phyloP scores from a whole-genome alignment of 352 stramenopile genomes.

The Phytophthora niederhauseri region DNA sequence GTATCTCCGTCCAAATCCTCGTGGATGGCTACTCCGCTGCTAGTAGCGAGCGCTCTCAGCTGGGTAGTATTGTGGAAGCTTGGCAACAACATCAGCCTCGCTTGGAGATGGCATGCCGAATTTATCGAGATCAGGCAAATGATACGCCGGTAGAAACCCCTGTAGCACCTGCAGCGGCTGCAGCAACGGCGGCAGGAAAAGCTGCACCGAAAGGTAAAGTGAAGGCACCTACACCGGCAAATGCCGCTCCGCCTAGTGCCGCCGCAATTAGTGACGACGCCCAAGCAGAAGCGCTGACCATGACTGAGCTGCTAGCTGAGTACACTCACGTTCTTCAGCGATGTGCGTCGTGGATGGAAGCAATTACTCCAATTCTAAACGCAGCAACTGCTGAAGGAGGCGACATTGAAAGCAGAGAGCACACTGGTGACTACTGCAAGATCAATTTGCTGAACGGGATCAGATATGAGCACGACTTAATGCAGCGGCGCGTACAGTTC shows the following conservation, averaged over 20 bases:
- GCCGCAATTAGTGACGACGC: conserved; percentile 23
- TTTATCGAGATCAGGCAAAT: conserved; percentile 46
- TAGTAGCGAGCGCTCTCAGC: conserved; percentile 40
- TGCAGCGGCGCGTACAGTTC: conserved; percentile 54
- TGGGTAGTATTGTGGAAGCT: conserved; percentile 42
- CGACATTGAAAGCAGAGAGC: not conserved
- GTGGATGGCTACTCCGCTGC: conserved; percentile 56
- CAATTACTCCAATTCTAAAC: conserved; percentile 26
- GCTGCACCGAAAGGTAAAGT: conserved; percentile 44
- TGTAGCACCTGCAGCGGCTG: not conserved
- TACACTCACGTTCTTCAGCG: conserved; percentile 55
- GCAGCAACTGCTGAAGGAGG: conserved; percentile 13
- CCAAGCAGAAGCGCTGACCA: conserved; percentile 34
- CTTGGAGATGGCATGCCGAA: conserved; percentile 42
- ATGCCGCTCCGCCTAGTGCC: conserved; percentile 22
- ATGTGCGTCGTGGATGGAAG: conserved; percentile 48
- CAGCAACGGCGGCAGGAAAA: conserved; percentile 31
- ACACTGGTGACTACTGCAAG: conserved; percentile 36
- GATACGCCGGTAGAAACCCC: conserved; percentile 24
- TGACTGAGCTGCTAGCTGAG: conserved; percentile 48
- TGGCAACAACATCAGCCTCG: conserved; percentile 29
- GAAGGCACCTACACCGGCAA: conserved; percentile 33
- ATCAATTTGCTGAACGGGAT: conserved; percentile 64
- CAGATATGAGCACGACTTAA: conserved; percentile 63
- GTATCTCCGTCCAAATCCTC: conserved; percentile 59